Evolutionary conservation across 352 stramenopile genomes (phyloP).

Genomic region (Phytophthora europaea): DNA sequence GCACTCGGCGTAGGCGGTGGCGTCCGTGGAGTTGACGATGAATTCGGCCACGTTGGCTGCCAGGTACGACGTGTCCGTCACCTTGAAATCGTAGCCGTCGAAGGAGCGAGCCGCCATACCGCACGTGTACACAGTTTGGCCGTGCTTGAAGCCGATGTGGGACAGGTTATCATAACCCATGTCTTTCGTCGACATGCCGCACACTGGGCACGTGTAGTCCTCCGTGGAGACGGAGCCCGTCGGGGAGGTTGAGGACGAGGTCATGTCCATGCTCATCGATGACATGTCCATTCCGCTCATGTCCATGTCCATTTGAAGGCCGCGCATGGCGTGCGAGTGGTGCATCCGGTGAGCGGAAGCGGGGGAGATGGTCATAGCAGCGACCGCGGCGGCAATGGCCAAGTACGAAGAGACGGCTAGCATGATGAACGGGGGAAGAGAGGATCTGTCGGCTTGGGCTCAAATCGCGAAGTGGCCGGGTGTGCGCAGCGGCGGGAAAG

Average conservation of each 20-base stretch:
- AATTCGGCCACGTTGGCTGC: constrained; percentile 73
- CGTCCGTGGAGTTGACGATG: constrained; percentile 48
- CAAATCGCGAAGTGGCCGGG: constrained; percentile 38
- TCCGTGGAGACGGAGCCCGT: constrained; percentile 23
- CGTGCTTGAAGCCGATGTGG: constrained; percentile 67
- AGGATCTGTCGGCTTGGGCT: constrained; percentile 8
- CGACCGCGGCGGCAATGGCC: constrained; percentile 13
- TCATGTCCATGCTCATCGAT: constrained; percentile 33
- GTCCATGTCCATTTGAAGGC: constrained; percentile 32
- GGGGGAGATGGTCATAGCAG: constrained; percentile 8
- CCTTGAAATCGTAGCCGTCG: constrained; percentile 60
- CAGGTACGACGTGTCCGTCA: constrained; percentile 78
- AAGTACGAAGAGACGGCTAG: constrained; percentile 23
- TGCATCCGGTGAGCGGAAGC: constrained; percentile 33
- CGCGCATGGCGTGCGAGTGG: constrained; percentile 34
- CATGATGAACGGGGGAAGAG: constrained; percentile 12
- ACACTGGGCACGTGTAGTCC: constrained; percentile 73
- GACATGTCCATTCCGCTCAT: constrained; percentile 38
- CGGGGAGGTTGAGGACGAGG: constrained; percentile 19
- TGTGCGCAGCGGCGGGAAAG: constrained; percentile 15
- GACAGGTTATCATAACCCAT: constrained; percentile 71
- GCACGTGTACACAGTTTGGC: constrained; percentile 81
- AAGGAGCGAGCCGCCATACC: constrained; percentile 71
- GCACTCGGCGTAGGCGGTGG: constrained; percentile 45
- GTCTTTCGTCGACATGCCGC: constrained; percentile 69